These are phyloP conservation scores for Carex scoparia DNA, from an alignment of 176 grass and related monocot genomes.

Conservation along the genomic window DNA sequence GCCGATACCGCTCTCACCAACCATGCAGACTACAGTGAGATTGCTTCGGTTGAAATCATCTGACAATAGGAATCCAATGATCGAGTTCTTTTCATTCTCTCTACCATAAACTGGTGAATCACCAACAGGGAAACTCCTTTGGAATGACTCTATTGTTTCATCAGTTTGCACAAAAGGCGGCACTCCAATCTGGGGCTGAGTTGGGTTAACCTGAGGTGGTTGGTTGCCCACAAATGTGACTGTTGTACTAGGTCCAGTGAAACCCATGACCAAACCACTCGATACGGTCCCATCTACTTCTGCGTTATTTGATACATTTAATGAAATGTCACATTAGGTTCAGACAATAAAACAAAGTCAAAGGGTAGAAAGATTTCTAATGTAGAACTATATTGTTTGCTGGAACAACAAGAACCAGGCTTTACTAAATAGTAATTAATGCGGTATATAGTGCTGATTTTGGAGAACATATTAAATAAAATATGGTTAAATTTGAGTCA, in stretches of 20 bases:
- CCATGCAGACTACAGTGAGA: too few relatives aligned
- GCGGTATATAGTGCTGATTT: not conserved
- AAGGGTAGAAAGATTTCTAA: not conserved
- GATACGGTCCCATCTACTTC: slow-evolving; percentile 20
- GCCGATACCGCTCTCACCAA: too few relatives aligned
- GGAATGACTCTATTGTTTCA: too few relatives aligned
- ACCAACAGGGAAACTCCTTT: too few relatives aligned
- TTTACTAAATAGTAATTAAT: not conserved
- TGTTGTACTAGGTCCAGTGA: slow-evolving; percentile 18
- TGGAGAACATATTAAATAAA: not conserved
- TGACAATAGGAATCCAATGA: too few relatives aligned
- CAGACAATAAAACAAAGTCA: slow-evolving; percentile 2
- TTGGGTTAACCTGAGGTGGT: not conserved
- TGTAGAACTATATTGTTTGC: not conserved
- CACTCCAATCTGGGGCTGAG: not conserved
- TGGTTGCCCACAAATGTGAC: slow-evolving; percentile 4
- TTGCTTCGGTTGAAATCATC: too few relatives aligned
- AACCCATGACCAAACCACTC: slow-evolving; percentile 33
- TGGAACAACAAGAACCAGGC: not conserved
- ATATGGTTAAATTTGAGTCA: not conserved
- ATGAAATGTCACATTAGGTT: not conserved
- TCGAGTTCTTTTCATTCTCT: too few relatives aligned
- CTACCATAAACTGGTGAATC: too few relatives aligned
- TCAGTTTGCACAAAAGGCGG: slow-evolving; percentile 1
- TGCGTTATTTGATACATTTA: not conserved